These are phyloP conservation scores for Allomyces arbusculus DNA, from an alignment of 192 early-diverging fungal species.

Conservation along the genomic window DNA sequence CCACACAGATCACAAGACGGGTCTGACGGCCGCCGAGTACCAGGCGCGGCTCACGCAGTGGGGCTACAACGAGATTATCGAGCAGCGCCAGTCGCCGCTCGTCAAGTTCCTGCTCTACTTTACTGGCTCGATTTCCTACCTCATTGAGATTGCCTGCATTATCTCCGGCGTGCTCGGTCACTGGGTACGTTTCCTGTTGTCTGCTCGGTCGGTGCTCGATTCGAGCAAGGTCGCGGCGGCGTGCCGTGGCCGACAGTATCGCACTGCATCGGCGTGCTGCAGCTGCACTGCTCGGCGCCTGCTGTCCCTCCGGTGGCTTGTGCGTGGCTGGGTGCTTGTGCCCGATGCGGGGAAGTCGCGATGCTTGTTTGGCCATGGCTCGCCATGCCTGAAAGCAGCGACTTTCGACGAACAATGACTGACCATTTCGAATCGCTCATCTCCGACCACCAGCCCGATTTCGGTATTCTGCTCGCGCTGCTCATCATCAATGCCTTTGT, in stretches of 20 bases:
- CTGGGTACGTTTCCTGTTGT: conserved; percentile 11
- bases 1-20: conserved; percentile 55
- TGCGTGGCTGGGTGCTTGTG: too few relatives aligned
- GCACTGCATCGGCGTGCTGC: too few relatives aligned
- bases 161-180: conserved; percentile 48
- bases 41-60: conserved; percentile 47
- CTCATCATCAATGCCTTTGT: conserved; percentile 75
- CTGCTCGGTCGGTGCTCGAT: neutral
- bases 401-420: too few relatives aligned
- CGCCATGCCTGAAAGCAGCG: too few relatives aligned
- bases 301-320: too few relatives aligned
- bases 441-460: conserved; percentile 46
- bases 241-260: too few relatives aligned
- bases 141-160: conserved; percentile 75
- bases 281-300: too few relatives aligned
- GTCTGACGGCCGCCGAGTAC: conserved; percentile 57
- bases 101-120: conserved; percentile 76
- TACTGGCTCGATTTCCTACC: conserved; percentile 68
- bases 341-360: too few relatives aligned
- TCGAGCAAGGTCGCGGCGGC: too few relatives aligned
- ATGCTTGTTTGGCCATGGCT: too few relatives aligned
- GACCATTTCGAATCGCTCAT: neutral
- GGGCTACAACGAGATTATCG: conserved; percentile 56
- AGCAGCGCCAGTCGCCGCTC: conserved; percentile 64
- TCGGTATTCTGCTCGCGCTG: conserved; percentile 61